Conservation (phyloP, 106 monocot species). For the Dioscorea zingiberensis region DNA sequence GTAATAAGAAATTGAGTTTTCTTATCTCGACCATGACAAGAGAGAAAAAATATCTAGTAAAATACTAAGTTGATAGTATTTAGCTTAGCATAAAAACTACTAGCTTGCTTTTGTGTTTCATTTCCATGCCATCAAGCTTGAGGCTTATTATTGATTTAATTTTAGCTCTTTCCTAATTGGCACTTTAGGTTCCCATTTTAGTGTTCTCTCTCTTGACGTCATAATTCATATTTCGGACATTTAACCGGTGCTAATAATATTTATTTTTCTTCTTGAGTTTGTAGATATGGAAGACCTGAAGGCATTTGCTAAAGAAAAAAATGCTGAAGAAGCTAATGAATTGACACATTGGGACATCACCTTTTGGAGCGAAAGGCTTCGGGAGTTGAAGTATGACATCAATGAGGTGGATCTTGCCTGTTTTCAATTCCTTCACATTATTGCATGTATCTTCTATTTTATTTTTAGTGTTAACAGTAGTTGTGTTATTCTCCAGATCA, state of each 20-base stretch:
- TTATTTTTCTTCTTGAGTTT: constrained; percentile 7
- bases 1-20: too few relatives aligned
- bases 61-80: too few relatives aligned
- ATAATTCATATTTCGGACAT: neutral
- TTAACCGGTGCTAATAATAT: neutral
- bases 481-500: too few relatives aligned
- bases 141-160: too few relatives aligned
- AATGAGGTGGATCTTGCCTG: constrained; percentile 60
- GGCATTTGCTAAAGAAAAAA: constrained; percentile 60
- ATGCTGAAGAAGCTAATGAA: constrained; percentile 74
- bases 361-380: constrained; percentile 96
- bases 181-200: neutral
- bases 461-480: too few relatives aligned
- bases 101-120: too few relatives aligned
- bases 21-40: too few relatives aligned
- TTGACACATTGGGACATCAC: constrained; percentile 81
- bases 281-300: constrained; percentile 91
- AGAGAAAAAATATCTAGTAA: too few relatives aligned
- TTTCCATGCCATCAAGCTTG: too few relatives aligned
- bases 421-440: neutral
- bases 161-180: too few relatives aligned
- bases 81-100: too few relatives aligned
- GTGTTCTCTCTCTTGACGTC: neutral
- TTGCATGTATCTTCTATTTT: neutral
- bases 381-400: constrained; percentile 91